Conservation (phyloP, 1,284 basidiomycete genomes). For the Leccinum laetum region DNA sequence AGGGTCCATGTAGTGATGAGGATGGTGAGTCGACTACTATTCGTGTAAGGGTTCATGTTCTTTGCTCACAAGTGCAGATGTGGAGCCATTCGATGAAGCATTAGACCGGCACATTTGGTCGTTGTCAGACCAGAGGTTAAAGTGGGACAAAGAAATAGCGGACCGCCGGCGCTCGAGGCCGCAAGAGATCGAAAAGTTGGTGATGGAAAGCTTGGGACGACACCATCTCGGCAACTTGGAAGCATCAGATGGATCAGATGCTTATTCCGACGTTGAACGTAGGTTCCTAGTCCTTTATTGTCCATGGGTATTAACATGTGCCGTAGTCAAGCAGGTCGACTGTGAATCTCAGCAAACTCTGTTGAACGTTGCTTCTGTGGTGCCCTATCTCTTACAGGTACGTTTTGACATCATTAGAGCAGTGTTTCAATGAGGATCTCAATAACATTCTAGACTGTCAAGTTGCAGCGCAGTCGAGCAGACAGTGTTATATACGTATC, state of each 20-base stretch:
- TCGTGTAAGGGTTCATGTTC: neutral
- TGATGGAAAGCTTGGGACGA: slow-evolving; percentile 31
- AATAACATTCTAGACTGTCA: slow-evolving; percentile 38
- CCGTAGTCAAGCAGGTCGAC: slow-evolving; percentile 17
- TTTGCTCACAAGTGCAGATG: slow-evolving; percentile 42
- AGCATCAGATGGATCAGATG: neutral
- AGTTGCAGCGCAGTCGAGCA: slow-evolving; percentile 45
- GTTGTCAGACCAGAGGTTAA: slow-evolving; percentile 62
- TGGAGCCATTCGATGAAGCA: slow-evolving; percentile 79
- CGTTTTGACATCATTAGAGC: slow-evolving; percentile 7
- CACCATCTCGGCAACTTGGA: slow-evolving; percentile 16
- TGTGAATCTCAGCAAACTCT: slow-evolving; percentile 16
- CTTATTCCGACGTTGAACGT: slow-evolving; percentile 11
- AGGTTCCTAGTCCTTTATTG: neutral
- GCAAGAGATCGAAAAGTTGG: slow-evolving; percentile 45
- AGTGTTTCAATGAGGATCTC: neutral
- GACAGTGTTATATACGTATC: slow-evolving; percentile 40
- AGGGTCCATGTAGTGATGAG: slow-evolving; percentile 44
- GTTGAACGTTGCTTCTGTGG: slow-evolving; percentile 32
- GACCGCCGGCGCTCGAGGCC: slow-evolving; percentile 61
- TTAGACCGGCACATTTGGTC: slow-evolving; percentile 75
- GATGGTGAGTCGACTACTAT: slow-evolving; percentile 40
- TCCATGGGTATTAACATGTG: slow-evolving; percentile 9
- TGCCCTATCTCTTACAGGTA: slow-evolving; percentile 55
- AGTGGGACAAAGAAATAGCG: slow-evolving; percentile 68